Evolutionary conservation across 768 basidiomycete species (phyloP), one percentile per base, ranked within the genome.

Genomic region (Russula virescens): DNA sequence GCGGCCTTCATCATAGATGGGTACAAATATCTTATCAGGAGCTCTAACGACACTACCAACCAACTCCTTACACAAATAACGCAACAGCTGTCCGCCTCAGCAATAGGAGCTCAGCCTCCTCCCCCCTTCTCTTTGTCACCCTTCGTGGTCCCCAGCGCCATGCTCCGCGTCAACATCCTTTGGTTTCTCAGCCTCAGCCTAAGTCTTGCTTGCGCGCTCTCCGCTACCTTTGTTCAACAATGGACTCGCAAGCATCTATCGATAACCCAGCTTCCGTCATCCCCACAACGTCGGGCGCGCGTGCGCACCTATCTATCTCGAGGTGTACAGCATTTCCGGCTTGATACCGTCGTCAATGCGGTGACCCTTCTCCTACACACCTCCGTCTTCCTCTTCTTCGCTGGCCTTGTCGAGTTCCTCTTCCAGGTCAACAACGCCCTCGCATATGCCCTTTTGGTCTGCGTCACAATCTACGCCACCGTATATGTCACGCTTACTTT

Each of bases 311-410:
- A 51, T 46, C 43, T 59, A 4, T 46, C 21, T 4, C 11, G 45
- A 2, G 58, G 58, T 19, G 23, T 60, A 7, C 18, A 40, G 42
- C 42, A 3, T 18, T 60, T 59, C 25, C 50, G 38, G n/a, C 34
- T 63, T 58, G 25, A 19, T 25, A n/a, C 46, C 8, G 13, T 58
- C 16, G 38, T 42, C 8, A 23, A 48, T 0, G 9, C 18, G 0
- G 43, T 64, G 5, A 46, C 58, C 1, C 31, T 58, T 11, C 51
- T 64, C n/a, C 52, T 64, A 4, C 63, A 64, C 25, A 3, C 55
- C 49, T 13, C 51, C 18, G 46, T 60, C 28, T 64, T 64, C 23
- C 58, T 64, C 2, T 64, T 64, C 42, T 60, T 64, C 34, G 25
- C 11, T 16, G 28, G 42, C n/a, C 43, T 53, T 42, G 19, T 50